Conservation (phyloP, 2,329 filamentous ascomycete genomes). For the Fusarium nurragi region DNA sequence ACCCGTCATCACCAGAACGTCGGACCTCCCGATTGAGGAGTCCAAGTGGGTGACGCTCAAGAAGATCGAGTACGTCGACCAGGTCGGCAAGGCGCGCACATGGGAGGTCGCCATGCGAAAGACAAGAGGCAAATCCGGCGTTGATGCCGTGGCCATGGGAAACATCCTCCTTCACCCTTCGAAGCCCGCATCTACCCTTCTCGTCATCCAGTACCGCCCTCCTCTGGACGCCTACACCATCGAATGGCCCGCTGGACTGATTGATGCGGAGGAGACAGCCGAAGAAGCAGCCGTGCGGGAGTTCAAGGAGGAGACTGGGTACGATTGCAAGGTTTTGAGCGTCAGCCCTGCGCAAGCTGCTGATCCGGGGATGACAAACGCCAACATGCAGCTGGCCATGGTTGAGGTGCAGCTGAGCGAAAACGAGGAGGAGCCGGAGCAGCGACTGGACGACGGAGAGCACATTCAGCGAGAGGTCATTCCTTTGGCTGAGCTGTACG, state of each 20-base stretch:
- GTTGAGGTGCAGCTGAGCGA: constrained; percentile 39
- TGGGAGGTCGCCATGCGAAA: constrained; percentile 44
- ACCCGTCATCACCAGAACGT: constrained; percentile 39
- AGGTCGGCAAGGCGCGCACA: constrained; percentile 40
- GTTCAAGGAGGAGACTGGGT: constrained; percentile 43
- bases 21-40: constrained; percentile 37
- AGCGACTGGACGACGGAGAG: constrained; percentile 41
- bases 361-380: constrained; percentile 42
- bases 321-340: constrained; percentile 37
- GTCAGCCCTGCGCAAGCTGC: constrained; percentile 39
- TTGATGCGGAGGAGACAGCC: constrained; percentile 40
- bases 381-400: constrained; percentile 44
- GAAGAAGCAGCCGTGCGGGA: constrained; percentile 41
- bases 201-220: constrained; percentile 43
- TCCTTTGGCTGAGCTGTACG: constrained; percentile 39
- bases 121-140: constrained; percentile 38
- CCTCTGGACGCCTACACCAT: constrained; percentile 43
- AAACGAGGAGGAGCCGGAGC: constrained; percentile 35
- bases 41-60: constrained; percentile 42
- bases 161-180: constrained; percentile 42
- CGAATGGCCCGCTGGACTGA: constrained; percentile 42
- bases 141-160: constrained; percentile 44
- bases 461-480: constrained; percentile 40
- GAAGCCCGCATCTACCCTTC: constrained; percentile 39
- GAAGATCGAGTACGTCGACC: constrained; percentile 43